phyloP scores from a whole-genome alignment of 2,329 filamentous ascomycete species.

The Calonectria ilicicola region DNA sequence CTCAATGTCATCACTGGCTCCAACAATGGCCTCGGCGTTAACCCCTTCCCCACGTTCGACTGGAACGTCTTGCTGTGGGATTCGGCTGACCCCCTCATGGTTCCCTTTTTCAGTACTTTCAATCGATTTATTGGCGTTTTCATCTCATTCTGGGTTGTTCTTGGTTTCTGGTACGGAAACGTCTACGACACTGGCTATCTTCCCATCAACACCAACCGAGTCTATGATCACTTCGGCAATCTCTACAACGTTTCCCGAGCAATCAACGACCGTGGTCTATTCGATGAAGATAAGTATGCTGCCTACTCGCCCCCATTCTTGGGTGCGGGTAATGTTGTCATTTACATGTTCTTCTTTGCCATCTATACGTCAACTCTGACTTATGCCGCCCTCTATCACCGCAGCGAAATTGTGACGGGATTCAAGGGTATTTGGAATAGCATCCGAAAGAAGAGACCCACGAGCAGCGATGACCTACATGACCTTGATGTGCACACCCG shows the following conservation, averaged over 20 bases:
- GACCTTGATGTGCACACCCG: conserved; percentile 61
- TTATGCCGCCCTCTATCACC: conserved; percentile 64
- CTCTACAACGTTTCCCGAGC: conserved; percentile 60
- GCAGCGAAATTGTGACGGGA: conserved; percentile 62
- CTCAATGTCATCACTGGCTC: conserved; percentile 58
- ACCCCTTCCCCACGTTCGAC: conserved; percentile 60
- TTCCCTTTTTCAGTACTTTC: conserved; percentile 69
- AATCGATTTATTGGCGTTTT: conserved; percentile 72
- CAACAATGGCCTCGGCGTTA: conserved; percentile 59
- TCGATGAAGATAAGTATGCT: conserved; percentile 59
- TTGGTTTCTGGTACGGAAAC: conserved; percentile 70
- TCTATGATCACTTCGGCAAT: conserved; percentile 61
- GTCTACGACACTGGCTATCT: conserved; percentile 68
- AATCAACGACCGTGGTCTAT: conserved; percentile 57
- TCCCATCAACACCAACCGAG: conserved; percentile 63
- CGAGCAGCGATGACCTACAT: conserved; percentile 48
- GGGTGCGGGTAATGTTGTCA: conserved; percentile 60
- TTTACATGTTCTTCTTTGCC: conserved; percentile 69
- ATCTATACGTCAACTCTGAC: conserved; percentile 65
- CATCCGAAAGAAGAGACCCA: conserved; percentile 57
- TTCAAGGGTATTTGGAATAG: conserved; percentile 61
- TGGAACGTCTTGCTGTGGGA: conserved; percentile 61
- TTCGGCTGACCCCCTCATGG: conserved; percentile 58
- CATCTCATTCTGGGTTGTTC: conserved; percentile 65
- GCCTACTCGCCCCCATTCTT: conserved; percentile 65